Conservation (phyloP, 1,284 basidiomycete species). For the Kwoniella shivajii region DNA sequence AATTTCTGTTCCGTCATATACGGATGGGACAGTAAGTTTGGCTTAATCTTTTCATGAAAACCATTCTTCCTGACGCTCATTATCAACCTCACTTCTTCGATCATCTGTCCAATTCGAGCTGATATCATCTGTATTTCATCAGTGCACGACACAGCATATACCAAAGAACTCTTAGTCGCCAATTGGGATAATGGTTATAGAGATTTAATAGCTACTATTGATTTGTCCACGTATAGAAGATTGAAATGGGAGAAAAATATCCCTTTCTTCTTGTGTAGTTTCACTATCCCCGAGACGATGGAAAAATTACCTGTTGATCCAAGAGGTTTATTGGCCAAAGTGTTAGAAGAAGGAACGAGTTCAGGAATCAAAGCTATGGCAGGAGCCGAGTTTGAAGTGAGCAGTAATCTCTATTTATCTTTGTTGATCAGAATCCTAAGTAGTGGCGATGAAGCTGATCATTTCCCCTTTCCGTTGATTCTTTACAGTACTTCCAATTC, state of each 20-base stretch:
- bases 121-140: background rate
- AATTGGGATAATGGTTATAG: slow-evolving; percentile 89
- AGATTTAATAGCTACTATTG: slow-evolving; percentile 80
- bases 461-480: background rate
- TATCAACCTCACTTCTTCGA: no score
- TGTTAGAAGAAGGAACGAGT: slow-evolving; percentile 56
- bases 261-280: slow-evolving; percentile 90
- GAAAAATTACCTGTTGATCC: slow-evolving; percentile 80
- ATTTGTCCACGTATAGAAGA: slow-evolving; percentile 79
- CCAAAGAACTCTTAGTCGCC: slow-evolving; percentile 81
- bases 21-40: slow-evolving; percentile 53
- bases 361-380: slow-evolving; percentile 68
- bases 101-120: background rate
- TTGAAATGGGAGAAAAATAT: slow-evolving; percentile 91
- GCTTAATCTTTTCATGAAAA: background rate
- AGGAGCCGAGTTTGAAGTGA: slow-evolving; percentile 88
- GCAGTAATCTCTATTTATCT: slow-evolving; percentile 28
- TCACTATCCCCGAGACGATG: slow-evolving; percentile 79
- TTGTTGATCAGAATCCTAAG: background rate
- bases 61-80: no score
- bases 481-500: slow-evolving; percentile 85
- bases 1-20: slow-evolving; percentile 90
- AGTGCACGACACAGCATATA: slow-evolving; percentile 76
- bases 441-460: background rate
- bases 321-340: slow-evolving; percentile 71